Percentiles rank a stretch among this genome's conserved stretches.
Conservation (phyloP, 2,329 filamentous ascomycete genomes). For the Cladosporium halotolerans region DNA sequence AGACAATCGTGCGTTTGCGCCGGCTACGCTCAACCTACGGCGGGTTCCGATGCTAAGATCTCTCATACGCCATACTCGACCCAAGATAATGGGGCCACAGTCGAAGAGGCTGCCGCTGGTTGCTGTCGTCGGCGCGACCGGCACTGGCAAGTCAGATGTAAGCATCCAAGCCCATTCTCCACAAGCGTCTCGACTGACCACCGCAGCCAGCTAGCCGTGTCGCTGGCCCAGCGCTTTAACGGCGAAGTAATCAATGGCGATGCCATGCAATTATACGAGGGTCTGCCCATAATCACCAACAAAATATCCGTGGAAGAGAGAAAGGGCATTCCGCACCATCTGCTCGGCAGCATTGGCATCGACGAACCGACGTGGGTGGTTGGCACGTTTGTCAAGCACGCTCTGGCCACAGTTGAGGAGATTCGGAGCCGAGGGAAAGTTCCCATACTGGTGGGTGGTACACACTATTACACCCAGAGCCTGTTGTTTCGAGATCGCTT, state of each 20-base stretch:
- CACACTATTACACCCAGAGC: constrained; percentile 89
- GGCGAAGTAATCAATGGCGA: constrained; percentile 96
- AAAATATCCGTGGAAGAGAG: constrained; percentile 73
- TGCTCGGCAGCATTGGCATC: constrained; percentile 71
- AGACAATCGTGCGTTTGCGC: too few relatives aligned
- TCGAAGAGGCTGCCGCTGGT: constrained; percentile 54
- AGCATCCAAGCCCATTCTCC: constrained; percentile 18
- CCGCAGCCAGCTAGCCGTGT: constrained; percentile 69
- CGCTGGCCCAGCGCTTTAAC: constrained; percentile 73
- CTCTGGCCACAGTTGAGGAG: constrained; percentile 63
- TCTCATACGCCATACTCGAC: too few relatives aligned
- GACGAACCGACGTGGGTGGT: constrained; percentile 79
- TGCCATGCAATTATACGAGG: constrained; percentile 94
- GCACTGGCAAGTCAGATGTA: constrained; percentile 90
- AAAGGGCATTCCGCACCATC: constrained; percentile 76
- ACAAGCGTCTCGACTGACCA: constrained; percentile 30
- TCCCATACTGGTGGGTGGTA: constrained; percentile 88
- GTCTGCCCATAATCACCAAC: constrained; percentile 91
- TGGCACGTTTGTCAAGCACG: constrained; percentile 66
- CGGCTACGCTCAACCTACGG: too few relatives aligned
- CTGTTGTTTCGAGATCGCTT: constrained; percentile 73
- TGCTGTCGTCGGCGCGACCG: constrained; percentile 80
- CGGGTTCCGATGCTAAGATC: too few relatives aligned
- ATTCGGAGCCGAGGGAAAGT: constrained; percentile 72
- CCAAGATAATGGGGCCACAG: constrained; percentile 5